Evolutionary conservation across 2,329 filamentous ascomycete genomes (phyloP).

Genomic region (Arthrobotrys sphaeroides): DNA sequence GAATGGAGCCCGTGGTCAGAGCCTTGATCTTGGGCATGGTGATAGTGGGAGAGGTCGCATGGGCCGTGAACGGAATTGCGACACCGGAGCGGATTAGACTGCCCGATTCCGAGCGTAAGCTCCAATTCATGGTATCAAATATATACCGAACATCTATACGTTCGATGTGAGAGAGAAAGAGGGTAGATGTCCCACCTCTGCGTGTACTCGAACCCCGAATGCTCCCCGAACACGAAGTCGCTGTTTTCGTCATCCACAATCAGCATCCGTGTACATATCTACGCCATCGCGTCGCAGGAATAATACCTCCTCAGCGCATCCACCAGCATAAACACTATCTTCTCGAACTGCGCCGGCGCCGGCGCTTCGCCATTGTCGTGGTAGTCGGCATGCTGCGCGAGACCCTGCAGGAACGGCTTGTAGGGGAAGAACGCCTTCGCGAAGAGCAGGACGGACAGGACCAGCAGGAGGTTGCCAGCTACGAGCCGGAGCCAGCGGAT

Average conservation of each 20-base stretch:
- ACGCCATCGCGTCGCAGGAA: neutral
- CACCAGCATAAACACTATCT: slow-evolving; percentile 95
- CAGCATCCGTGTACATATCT: neutral
- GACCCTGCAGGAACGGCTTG: slow-evolving; percentile 88
- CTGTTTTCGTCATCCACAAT: slow-evolving; percentile 66
- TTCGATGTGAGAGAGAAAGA: neutral
- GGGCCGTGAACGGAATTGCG: slow-evolving; percentile 91
- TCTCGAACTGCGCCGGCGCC: slow-evolving; percentile 80
- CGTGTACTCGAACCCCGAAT: slow-evolving; percentile 85
- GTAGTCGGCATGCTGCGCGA: slow-evolving; percentile 72
- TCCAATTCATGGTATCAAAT: neutral
- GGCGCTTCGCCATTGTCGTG: slow-evolving; percentile 58
- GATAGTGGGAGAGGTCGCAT: slow-evolving; percentile 95
- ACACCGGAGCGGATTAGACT: slow-evolving; percentile 84
- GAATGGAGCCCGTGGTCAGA: slow-evolving; percentile 96
- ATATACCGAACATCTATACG: too few relatives aligned
- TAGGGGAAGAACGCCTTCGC: slow-evolving; percentile 96
- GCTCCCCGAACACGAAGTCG: slow-evolving; percentile 87
- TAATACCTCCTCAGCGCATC: slow-evolving; percentile 86
- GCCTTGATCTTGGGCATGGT: slow-evolving; percentile 98
- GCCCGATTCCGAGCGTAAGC: slow-evolving; percentile 24
- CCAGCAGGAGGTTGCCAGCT: slow-evolving; percentile 79
- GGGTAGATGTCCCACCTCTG: slow-evolving; percentile 75
- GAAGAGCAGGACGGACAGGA: slow-evolving; percentile 78
- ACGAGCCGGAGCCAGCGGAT: slow-evolving; percentile 64